A percentile compares a stretch with the other conserved stretches of the same genome.
phyloP scores from a whole-genome alignment of 495 filamentous ascomycete species.

The Talaromyces liani region DNA sequence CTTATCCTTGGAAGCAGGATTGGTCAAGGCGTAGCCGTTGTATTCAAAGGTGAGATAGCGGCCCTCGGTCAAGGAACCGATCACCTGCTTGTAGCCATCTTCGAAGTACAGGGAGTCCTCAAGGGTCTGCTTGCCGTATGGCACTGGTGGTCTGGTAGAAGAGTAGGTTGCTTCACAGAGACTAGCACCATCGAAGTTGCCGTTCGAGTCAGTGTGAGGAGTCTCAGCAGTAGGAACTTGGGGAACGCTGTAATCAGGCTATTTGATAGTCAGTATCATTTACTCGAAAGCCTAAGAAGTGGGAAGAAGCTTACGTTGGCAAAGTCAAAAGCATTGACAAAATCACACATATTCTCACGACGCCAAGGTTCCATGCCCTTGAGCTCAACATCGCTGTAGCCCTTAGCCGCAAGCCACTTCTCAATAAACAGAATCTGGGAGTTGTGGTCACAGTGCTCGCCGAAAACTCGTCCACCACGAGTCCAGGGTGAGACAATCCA shows the following conservation, averaged over 20 bases:
- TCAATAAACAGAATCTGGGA: constrained; percentile 51
- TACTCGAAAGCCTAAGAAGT: too few species aligned
- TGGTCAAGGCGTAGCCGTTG: constrained; percentile 25
- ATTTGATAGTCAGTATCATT: not conserved
- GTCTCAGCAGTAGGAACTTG: constrained; percentile 31
- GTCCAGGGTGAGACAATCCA: constrained; percentile 53
- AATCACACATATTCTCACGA: constrained; percentile 46
- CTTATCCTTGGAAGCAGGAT: constrained; percentile 11
- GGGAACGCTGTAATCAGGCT: constrained; percentile 42
- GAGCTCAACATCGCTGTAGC: constrained; percentile 39
- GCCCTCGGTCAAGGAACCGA: constrained; percentile 46
- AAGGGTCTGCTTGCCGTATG: constrained; percentile 36
- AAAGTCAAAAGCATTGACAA: constrained; percentile 46
- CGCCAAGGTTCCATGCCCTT: constrained; percentile 46
- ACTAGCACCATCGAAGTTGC: constrained; percentile 35
- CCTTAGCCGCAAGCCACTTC: constrained; percentile 42
- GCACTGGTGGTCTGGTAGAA: constrained; percentile 33
- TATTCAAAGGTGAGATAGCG: constrained; percentile 35
- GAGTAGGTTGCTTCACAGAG: constrained; percentile 33
- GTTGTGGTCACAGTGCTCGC: constrained; percentile 49
- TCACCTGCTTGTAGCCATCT: constrained; percentile 44
- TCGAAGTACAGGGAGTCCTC: constrained; percentile 34
- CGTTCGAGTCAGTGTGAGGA: constrained; percentile 25
- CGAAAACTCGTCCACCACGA: constrained; percentile 45
- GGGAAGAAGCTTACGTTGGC: constrained; percentile 22